These are phyloP conservation scores for Kluyveromyces marxianus DNA, from an alignment of 1,139 yeast species.

Conservation along the genomic window DNA sequence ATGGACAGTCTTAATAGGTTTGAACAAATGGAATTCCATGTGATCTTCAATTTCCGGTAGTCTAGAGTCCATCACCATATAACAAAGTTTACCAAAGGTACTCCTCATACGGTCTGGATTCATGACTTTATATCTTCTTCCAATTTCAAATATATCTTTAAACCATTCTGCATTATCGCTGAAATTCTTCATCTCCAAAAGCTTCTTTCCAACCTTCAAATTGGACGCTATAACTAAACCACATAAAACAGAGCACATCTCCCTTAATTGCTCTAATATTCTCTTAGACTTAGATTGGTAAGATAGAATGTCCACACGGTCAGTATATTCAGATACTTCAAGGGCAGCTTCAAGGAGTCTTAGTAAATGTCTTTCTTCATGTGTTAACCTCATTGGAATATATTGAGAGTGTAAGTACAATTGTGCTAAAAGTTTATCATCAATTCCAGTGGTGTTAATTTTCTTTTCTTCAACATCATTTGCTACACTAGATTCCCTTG, in stretches of 20 bases:
- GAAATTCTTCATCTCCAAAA: constrained; percentile 57
- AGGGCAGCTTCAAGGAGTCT: constrained; percentile 61
- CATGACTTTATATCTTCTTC: constrained; percentile 71
- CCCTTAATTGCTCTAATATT: constrained; percentile 59
- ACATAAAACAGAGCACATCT: constrained; percentile 65
- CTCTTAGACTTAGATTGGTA: constrained; percentile 58
- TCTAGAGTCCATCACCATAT: constrained; percentile 75
- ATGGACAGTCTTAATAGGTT: constrained; percentile 58
- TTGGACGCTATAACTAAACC: constrained; percentile 69
- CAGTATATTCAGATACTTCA: constrained; percentile 69
- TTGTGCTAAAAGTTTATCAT: constrained; percentile 29
- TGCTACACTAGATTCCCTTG: neutral
- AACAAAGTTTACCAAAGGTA: constrained; percentile 65
- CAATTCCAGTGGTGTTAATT: constrained; percentile 11
- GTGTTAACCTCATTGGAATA: constrained; percentile 58
- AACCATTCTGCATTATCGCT: constrained; percentile 63
- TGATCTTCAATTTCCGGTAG: constrained; percentile 58
- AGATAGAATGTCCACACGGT: constrained; percentile 58
- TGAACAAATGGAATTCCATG: constrained; percentile 64
- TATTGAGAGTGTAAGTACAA: constrained; percentile 43
- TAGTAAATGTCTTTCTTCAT: constrained; percentile 57
- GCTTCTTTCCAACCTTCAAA: constrained; percentile 54
- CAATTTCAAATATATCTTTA: constrained; percentile 59
- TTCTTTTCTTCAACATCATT: constrained; percentile 5
- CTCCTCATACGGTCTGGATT: constrained; percentile 72